A percentile compares a stretch with the other conserved stretches of the same genome.
Conservation (phyloP, 2,329 filamentous ascomycete genomes). For the Lojkania enalia region DNA sequence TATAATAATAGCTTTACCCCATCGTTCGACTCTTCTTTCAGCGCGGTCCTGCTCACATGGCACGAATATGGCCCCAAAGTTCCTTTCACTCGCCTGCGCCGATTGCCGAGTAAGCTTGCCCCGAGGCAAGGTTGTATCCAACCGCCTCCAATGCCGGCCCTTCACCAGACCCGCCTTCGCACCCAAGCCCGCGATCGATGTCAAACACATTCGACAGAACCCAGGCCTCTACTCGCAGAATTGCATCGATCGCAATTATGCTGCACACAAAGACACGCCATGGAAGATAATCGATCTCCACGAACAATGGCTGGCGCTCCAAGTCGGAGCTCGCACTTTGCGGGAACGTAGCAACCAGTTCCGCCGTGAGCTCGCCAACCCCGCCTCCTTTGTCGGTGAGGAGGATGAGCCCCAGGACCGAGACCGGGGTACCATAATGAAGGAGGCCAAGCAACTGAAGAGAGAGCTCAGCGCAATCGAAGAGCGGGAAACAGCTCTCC, state of each 20-base stretch:
- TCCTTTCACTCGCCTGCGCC: conserved; percentile 22
- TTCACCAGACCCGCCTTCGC: conserved; percentile 68
- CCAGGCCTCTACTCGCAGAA: conserved; percentile 79
- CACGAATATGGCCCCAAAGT: conserved; percentile 24
- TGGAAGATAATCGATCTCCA: conserved; percentile 57
- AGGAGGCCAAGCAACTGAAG: conserved; percentile 69
- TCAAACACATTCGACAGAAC: conserved; percentile 88
- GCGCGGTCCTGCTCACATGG: conserved; percentile 1
- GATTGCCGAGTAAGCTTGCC: conserved; percentile 13
- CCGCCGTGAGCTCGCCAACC: conserved; percentile 56
- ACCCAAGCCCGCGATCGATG: conserved; percentile 77
- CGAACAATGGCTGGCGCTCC: conserved; percentile 53
- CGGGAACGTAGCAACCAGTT: conserved; percentile 69
- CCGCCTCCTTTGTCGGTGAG: conserved; percentile 31
- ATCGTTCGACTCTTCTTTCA: conserved; percentile 3
- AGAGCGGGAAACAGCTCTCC: conserved; percentile 62
- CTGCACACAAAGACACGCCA: conserved; percentile 54
- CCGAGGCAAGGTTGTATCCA: conserved; percentile 1
- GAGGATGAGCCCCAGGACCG: conserved; percentile 40
- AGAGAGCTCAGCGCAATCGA: conserved; percentile 63
- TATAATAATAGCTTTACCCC: no score
- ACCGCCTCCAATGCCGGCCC: conserved; percentile 27
- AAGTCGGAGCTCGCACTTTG: conserved; percentile 62
- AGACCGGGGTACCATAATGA: conserved; percentile 58
- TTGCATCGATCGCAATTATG: conserved; percentile 84